phyloP scores from a whole-genome alignment of 2,329 filamentous ascomycete species.

The Macrophomina tecta region DNA sequence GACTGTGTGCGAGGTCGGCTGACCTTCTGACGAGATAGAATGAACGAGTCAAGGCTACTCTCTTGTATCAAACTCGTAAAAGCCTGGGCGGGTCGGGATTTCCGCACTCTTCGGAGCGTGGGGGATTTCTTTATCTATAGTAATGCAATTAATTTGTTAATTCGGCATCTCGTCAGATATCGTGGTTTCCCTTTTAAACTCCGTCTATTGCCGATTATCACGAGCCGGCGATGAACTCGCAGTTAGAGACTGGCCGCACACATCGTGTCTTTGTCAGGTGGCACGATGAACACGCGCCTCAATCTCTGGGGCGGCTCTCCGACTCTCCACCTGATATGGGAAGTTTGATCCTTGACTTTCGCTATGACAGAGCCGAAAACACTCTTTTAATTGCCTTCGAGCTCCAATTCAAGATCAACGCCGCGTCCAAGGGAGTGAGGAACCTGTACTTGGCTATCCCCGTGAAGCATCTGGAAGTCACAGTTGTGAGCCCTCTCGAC shows the following conservation, averaged over 20 bases:
- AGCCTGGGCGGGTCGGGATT: constrained; percentile 25
- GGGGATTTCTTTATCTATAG: neutral
- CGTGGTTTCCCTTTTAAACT: too few relatives aligned
- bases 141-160: neutral
- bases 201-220: neutral
- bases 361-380: too few relatives aligned
- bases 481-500: too few relatives aligned
- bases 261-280: constrained; percentile 1
- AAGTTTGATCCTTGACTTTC: too few relatives aligned
- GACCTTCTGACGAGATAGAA: neutral
- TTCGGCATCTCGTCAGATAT: neutral
- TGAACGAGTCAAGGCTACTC: constrained; percentile 3
- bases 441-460: too few relatives aligned
- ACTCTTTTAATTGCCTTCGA: too few relatives aligned
- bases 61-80: constrained; percentile 4
- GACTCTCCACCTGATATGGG: too few relatives aligned
- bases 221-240: neutral
- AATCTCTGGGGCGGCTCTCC: too few relatives aligned
- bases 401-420: too few relatives aligned
- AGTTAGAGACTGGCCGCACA: neutral
- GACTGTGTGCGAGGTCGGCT: constrained; percentile 9
- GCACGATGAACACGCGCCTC: neutral
- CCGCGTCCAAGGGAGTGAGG: too few relatives aligned
- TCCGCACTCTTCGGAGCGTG: neutral
- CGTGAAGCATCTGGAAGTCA: too few relatives aligned